Percentiles rank a stretch among this genome's conserved stretches.
Evolutionary conservation across 1,284 basidiomycete genomes (phyloP).

Genomic region (Lentinula novae-zelandiae): DNA sequence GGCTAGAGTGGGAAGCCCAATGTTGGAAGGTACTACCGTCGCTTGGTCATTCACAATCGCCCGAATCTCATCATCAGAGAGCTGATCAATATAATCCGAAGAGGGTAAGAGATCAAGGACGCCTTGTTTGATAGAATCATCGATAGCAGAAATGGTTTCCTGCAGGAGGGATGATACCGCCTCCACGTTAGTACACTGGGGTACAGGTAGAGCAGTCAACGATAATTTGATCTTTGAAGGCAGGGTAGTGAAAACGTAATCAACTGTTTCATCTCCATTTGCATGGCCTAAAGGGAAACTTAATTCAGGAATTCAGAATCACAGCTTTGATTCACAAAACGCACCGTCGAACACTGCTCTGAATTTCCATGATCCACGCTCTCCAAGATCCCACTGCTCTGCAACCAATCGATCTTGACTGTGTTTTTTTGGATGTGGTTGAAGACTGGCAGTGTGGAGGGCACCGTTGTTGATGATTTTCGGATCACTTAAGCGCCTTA

Average conservation of each 20-base stretch:
- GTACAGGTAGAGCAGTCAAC: slow-evolving; percentile 6
- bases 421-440: slow-evolving; percentile 7
- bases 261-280: slow-evolving; percentile 13
- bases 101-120: slow-evolving; percentile 28
- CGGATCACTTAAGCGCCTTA: background rate
- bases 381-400: slow-evolving; percentile 6
- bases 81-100: slow-evolving; percentile 17
- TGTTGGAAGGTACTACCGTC: background rate
- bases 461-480: background rate
- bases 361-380: slow-evolving; percentile 4
- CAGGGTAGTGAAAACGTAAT: slow-evolving; percentile 9
- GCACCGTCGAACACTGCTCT: slow-evolving; percentile 10
- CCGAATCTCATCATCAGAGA: slow-evolving; percentile 34
- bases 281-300: slow-evolving; percentile 1
- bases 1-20: background rate
- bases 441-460: background rate
- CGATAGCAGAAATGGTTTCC: slow-evolving; percentile 31
- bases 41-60: slow-evolving; percentile 30
- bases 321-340: background rate
- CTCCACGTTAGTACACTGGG: slow-evolving; percentile 5
- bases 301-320: background rate
- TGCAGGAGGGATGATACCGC: slow-evolving; percentile 28
- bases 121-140: slow-evolving; percentile 30
- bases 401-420: slow-evolving; percentile 9
- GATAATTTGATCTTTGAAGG: slow-evolving; percentile 2